phyloP scores from a whole-genome alignment of 129 eudicot genomes.

The Chrysanthemum lavandulifolium region DNA sequence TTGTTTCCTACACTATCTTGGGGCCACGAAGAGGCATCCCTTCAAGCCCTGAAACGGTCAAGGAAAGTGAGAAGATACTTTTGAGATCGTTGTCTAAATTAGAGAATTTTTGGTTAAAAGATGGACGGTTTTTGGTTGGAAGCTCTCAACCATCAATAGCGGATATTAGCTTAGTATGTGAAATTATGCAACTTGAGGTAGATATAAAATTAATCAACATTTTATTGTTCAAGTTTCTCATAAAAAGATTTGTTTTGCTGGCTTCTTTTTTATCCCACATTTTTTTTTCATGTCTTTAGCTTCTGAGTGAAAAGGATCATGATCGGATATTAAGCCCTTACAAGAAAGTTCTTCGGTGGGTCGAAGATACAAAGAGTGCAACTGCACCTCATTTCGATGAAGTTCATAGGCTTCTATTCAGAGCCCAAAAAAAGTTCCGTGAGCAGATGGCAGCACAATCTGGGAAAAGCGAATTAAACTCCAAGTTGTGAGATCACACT shows the following conservation, averaged over 20 bases:
- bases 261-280: background rate
- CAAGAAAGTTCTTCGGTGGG: slow-evolving; percentile 72
- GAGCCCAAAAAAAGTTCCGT: slow-evolving; percentile 36
- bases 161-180: slow-evolving; percentile 85
- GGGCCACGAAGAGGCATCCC: slow-evolving; percentile 45
- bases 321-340: slow-evolving; percentile 61
- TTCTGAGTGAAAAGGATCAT: slow-evolving; percentile 42
- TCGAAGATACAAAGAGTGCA: slow-evolving; percentile 62
- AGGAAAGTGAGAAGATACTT: slow-evolving; percentile 55
- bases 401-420: slow-evolving; percentile 42
- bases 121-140: slow-evolving; percentile 70
- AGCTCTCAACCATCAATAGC: slow-evolving; percentile 77
- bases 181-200: slow-evolving; percentile 89
- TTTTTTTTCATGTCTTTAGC: slow-evolving; percentile 21
- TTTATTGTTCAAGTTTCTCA: background rate
- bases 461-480: slow-evolving; percentile 14
- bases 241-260: background rate
- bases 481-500: slow-evolving; percentile 37
- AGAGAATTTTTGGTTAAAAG: slow-evolving; percentile 73
- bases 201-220: background rate
- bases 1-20: slow-evolving; percentile 37
- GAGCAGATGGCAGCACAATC: slow-evolving; percentile 27
- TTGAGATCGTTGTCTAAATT: slow-evolving; percentile 49
- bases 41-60: slow-evolving; percentile 50
- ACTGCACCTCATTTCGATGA: slow-evolving; percentile 79